Base-by-base conservation (phyloP, 2,329 filamentous ascomycete genomes). In the Pseudogymnoascus sp. region DNA sequence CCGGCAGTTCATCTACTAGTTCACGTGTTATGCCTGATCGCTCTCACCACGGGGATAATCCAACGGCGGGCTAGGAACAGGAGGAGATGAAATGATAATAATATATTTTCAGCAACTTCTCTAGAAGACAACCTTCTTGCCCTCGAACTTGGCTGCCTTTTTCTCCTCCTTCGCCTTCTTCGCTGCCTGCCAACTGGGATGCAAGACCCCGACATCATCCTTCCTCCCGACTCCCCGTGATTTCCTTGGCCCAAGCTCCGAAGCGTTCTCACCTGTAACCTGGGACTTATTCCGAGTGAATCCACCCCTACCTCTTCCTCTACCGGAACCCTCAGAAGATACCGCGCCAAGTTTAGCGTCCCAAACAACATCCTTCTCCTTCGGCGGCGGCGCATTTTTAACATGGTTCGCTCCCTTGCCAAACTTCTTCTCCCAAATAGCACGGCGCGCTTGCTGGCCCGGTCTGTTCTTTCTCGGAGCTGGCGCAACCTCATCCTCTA, bases 391-490 rank as follows among this genome's bases (percentile, higher is more conserved):
- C 2, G 71, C 72, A 3, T 64, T 65, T 49, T 69, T 68, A 18
- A 74, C 70, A 63, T 74, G 72, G 46, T 74, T 74, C 1, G 90
- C 91, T 66, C 83, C 81, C 12, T 81, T 79, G 60, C 89, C 89
- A 73, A 82, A 93, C 72, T 93, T 93, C 77, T 90, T 88, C 77
- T 93, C 90, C 79, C 86, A 89, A 64, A 95, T 88, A 23, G 86
- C 84, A 72, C 90, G 88, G 7, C 90, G 84, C n/a, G 88, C 89
- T 46, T 86, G 83, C 75, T 96, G 90, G 3, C 90, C 90, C 56
- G 85, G 81, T 21, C 89, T 82, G 70, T 93, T 93, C 75, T 92
- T 93, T 69, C 85, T 84, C 0, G 80, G 75, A 0, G 79, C 74
- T 3, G 79, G 79, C 6, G 83, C 83, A 3, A 81, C 75, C 5